Evolutionary conservation across 345 rosid species (phyloP), one percentile per base, ranked within the genome.

Genomic region (Lepidium sativum): DNA sequence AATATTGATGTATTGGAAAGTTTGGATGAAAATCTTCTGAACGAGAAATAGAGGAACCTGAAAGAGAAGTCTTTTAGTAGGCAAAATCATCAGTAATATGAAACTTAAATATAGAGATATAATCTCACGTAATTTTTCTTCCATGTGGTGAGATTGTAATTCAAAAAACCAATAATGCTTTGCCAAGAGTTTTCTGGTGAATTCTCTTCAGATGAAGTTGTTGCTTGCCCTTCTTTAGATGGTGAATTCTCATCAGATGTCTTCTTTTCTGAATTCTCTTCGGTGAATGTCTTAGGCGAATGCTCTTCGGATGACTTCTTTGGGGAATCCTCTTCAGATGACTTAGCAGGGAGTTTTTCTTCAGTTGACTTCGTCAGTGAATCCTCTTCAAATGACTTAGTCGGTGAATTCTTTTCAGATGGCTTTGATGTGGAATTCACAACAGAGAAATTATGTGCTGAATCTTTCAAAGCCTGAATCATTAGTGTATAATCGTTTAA

Each of bases 31-130:
- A 65, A 88, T 84, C 69, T 82, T 84, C 79, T 81, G 95, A 68
- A 80, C 79, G 16, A 94, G 87, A 80, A 87, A 78, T 9, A 82
- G 80, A 60, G 96, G 88, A 63, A 90, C 97, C 99, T 94, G 81
- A 61, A 80, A 80, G 50, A 64, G 39, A 63, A 18, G 13, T 65
- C 31, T 63, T 56, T 67, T 5, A 14, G 17, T 70, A 65, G 55
- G 47, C 65, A 37, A 23, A 31, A 42, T 48, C 45, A 42, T 60
- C 40, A 71, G 39, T 21, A 55, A 61, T 49, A 8, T 17, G 18
- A 62, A 18, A 7, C 39, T 58, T 45, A 34, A n/a, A 23, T 55
- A 29, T 39, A 55, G 17, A 59, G 70, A 68, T 68, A 42, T 68
- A 49, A 27, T 33, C 86, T 47, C 85, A 90, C 99, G 70, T 78